Percentiles rank a stretch among this genome's conserved stretches.
phyloP scores from a whole-genome alignment of 2,329 filamentous ascomycete genomes.

The Ilyonectria sp. region DNA sequence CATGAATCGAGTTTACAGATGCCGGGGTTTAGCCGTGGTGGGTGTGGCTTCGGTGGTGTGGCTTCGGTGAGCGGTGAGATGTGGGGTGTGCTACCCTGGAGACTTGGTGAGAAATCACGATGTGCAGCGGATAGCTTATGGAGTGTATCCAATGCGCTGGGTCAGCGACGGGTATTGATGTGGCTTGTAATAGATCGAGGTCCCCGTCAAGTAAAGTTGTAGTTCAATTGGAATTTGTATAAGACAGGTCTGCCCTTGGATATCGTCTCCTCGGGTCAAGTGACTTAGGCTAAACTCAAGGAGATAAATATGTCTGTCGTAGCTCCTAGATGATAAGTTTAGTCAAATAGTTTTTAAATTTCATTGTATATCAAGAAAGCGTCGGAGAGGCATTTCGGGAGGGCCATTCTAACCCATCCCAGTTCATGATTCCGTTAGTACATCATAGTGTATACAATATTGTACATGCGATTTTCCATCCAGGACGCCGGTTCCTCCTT shows the following conservation, averaged over 20 bases:
- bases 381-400: slow-evolving; percentile 8
- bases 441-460: slow-evolving; percentile 34
- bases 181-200: background rate
- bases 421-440: slow-evolving; percentile 29
- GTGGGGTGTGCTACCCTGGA: slow-evolving; percentile 26
- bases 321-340: background rate
- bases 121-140: background rate
- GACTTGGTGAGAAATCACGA: background rate
- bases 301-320: too few species aligned
- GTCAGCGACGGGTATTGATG: background rate
- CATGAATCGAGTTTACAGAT: slow-evolving; percentile 30
- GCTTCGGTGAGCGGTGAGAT: slow-evolving; percentile 26
- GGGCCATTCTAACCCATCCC: background rate
- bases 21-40: slow-evolving; percentile 53
- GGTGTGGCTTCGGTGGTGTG: slow-evolving; percentile 11
- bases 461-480: slow-evolving; percentile 24
- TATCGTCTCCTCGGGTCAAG: background rate
- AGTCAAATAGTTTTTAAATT: background rate
- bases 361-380: too few species aligned
- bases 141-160: too few species aligned
- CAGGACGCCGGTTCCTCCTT: background rate
- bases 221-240: background rate
- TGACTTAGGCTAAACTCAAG: background rate
- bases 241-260: background rate
- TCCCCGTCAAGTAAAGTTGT: background rate